Conservation (phyloP, 495 filamentous ascomycete genomes). For the Aspergillus olivimuriae region DNA sequence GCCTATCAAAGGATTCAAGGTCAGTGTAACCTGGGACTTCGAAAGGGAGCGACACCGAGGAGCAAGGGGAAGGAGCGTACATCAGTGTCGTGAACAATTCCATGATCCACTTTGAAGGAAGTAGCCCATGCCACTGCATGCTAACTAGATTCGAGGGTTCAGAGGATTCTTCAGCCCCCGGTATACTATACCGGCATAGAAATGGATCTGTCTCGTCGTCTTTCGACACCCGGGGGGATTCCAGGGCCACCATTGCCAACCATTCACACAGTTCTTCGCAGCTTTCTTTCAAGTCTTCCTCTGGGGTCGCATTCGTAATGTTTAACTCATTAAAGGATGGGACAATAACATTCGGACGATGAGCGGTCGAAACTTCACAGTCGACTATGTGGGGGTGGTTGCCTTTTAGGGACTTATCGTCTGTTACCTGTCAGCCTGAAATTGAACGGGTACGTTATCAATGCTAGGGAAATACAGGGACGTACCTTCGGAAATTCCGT, state of each 20-base stretch:
- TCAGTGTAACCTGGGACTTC: background rate
- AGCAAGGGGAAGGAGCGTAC: conserved; percentile 20
- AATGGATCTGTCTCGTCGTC: conserved; percentile 74
- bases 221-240: conserved; percentile 62
- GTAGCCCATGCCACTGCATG: conserved; percentile 43
- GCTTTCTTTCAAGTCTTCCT: conserved; percentile 50
- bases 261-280: conserved; percentile 72
- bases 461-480: background rate
- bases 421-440: too few relatives aligned
- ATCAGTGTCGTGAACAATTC: conserved; percentile 31
- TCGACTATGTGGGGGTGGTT: conserved; percentile 48
- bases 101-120: conserved; percentile 36
- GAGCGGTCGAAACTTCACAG: conserved; percentile 18
- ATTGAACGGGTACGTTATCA: conserved; percentile 2
- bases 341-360: conserved; percentile 31
- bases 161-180: conserved; percentile 32
- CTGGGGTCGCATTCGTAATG: conserved; percentile 27
- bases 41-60: background rate
- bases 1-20: conserved; percentile 4
- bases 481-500: conserved; percentile 23
- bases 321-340: conserved; percentile 44
- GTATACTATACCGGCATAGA: conserved; percentile 72
- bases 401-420: conserved; percentile 42
- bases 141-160: conserved; percentile 25
- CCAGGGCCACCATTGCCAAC: conserved; percentile 65